Conservation (phyloP, 129 eudicot genomes). For the Flaveria ramosissima region DNA sequence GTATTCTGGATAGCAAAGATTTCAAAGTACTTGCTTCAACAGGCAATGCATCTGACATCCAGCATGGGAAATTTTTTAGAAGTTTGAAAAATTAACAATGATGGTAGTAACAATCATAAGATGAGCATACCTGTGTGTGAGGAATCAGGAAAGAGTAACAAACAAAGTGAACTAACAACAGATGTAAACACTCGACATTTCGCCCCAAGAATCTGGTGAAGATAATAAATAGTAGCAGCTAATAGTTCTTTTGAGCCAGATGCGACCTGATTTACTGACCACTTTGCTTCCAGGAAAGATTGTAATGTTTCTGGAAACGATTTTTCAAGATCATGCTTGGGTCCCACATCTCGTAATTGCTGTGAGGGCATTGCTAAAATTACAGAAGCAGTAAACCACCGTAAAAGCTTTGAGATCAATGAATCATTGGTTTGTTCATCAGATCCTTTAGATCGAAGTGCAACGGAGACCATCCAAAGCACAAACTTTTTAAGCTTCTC, state of each 20-base stretch:
- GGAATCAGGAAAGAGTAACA: conserved; percentile 53
- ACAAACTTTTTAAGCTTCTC: conserved; percentile 66
- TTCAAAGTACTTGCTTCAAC: conserved; percentile 40
- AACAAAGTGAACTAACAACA: conserved; percentile 71
- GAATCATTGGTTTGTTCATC: conserved; percentile 49
- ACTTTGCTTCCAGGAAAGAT: conserved; percentile 42
- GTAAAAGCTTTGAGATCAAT: conserved; percentile 65
- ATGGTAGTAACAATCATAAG: neutral
- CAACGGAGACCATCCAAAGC: conserved; percentile 68
- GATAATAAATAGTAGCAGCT: conserved; percentile 59
- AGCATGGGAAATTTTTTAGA: neutral
- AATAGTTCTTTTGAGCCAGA: conserved; percentile 50
- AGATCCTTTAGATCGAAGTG: conserved; percentile 43
- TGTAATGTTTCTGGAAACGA: conserved; percentile 35
- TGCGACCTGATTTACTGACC: conserved; percentile 21
- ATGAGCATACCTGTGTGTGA: conserved; percentile 41
- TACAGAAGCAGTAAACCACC: conserved; percentile 82
- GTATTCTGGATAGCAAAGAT: conserved; percentile 55
- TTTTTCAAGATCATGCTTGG: conserved; percentile 20
- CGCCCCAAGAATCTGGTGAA: conserved; percentile 64
- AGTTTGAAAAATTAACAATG: neutral
- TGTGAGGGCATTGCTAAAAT: conserved; percentile 48
- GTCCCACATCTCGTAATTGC: conserved; percentile 28
- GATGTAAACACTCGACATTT: conserved; percentile 57
- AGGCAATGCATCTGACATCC: conserved; percentile 22